Evolutionary conservation across 306 rosid species (phyloP).

Genomic region (Pyrus communis): DNA sequence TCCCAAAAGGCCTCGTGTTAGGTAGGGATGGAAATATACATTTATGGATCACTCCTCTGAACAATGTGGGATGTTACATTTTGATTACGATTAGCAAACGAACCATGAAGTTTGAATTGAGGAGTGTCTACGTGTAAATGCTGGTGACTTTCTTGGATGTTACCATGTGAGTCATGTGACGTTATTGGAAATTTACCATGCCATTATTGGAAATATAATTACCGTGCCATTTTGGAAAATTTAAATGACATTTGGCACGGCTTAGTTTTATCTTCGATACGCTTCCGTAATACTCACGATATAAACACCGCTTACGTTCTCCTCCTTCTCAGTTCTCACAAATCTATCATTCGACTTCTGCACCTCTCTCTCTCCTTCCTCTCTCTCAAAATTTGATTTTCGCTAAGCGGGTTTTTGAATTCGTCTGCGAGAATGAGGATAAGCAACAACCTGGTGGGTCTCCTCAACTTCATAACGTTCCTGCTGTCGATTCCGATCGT

Average conservation of each 20-base stretch:
- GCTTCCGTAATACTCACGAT: neutral
- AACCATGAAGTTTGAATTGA: no score
- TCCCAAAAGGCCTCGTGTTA: no score
- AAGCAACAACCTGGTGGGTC: slow-evolving; percentile 59
- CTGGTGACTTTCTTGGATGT: neutral
- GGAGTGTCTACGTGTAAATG: no score
- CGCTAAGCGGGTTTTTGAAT: neutral
- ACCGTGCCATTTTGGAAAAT: no score
- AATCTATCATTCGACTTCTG: neutral
- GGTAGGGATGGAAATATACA: no score
- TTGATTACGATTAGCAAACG: no score
- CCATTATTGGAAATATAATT: neutral
- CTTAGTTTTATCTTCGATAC: neutral
- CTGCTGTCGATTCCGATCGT: slow-evolving; percentile 65
- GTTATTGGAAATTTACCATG: neutral
- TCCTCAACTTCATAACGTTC: slow-evolving; percentile 56
- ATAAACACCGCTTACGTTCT: neutral
- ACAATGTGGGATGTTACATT: no score
- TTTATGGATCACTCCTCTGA: no score
- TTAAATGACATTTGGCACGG: neutral
- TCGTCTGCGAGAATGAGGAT: slow-evolving; percentile 1
- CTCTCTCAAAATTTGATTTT: neutral
- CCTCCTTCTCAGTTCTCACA: neutral
- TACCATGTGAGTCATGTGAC: no score
- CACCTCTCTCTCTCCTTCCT: neutral